Evolutionary conservation across 106 monocot genomes (phyloP).

Genomic region (Hemerocallis citrina): DNA sequence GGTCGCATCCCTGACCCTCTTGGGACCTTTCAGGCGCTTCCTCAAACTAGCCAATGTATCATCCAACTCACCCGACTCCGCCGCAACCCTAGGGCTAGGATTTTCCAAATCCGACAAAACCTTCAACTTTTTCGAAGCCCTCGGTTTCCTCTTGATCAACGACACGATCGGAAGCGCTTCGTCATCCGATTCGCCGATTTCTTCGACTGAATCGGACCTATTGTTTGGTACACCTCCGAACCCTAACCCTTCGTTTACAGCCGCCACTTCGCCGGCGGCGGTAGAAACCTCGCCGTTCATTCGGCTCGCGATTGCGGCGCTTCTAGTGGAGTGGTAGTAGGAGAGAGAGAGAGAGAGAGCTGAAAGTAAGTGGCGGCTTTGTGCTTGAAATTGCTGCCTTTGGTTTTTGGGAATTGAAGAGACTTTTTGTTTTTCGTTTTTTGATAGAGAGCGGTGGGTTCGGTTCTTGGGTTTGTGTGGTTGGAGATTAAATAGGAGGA

Average conservation of each 20-base stretch:
- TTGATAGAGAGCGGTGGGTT: no score
- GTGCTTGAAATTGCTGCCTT: no score
- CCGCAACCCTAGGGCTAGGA: conserved; percentile 16
- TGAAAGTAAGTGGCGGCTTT: no score
- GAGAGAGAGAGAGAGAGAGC: no score
- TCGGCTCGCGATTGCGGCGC: no score
- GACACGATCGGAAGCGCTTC: conserved; percentile 49
- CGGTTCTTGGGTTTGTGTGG: no score
- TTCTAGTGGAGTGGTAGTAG: no score
- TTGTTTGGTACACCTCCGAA: no score
- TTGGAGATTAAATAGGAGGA: no score
- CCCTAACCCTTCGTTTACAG: conserved; percentile 15
- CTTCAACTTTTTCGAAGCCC: conserved; percentile 26
- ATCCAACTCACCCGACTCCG: conserved; percentile 46
- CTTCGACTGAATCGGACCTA: no score
- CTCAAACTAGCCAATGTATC: conserved; percentile 69
- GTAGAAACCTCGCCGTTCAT: conserved; percentile 13
- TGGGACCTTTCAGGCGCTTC: conserved; percentile 66
- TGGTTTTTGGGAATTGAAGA: no score
- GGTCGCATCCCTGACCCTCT: conserved; percentile 16
- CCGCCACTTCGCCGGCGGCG: neutral
- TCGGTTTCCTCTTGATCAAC: conserved; percentile 35
- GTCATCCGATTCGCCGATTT: conserved; percentile 8
- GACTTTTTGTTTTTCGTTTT: no score
- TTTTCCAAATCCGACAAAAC: neutral